A percentile compares a stretch with the other conserved stretches of the same genome.
These are phyloP conservation scores for Sabuloglossum arenarium DNA, from an alignment of 495 filamentous ascomycete genomes.

Conservation along the genomic window DNA sequence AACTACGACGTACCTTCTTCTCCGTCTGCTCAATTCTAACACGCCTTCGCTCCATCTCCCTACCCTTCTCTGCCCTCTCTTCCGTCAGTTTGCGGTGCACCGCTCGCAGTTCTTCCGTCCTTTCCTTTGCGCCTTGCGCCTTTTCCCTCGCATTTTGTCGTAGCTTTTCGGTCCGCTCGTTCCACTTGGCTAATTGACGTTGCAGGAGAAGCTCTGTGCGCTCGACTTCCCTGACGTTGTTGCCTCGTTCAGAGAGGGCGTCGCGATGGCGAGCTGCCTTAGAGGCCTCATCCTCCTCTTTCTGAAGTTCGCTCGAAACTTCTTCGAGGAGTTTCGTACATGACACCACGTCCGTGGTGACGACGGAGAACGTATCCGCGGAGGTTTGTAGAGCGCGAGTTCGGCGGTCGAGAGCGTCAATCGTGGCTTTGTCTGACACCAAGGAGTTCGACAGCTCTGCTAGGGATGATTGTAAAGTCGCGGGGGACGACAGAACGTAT, in stretches of 20 bases:
- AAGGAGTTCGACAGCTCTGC: slow-evolving; percentile 62
- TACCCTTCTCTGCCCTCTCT: slow-evolving; percentile 63
- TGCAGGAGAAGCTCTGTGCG: slow-evolving; percentile 63
- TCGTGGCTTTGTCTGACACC: slow-evolving; percentile 52
- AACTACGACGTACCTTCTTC: slow-evolving; percentile 53
- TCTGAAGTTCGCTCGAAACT: slow-evolving; percentile 57
- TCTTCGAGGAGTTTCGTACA: slow-evolving; percentile 82
- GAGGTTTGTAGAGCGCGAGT: slow-evolving; percentile 81
- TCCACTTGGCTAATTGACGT: slow-evolving; percentile 63
- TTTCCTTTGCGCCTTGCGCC: slow-evolving; percentile 52
- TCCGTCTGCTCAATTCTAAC: slow-evolving; percentile 93
- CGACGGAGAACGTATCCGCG: slow-evolving; percentile 67
- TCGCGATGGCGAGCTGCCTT: slow-evolving; percentile 65
- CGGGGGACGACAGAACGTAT: slow-evolving; percentile 75
- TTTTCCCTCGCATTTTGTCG: slow-evolving; percentile 61
- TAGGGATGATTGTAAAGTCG: slow-evolving; percentile 59
- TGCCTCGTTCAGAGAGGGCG: slow-evolving; percentile 65
- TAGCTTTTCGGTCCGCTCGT: slow-evolving; percentile 64
- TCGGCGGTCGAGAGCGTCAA: slow-evolving; percentile 69
- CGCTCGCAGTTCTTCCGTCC: slow-evolving; percentile 74
- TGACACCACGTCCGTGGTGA: slow-evolving; percentile 59
- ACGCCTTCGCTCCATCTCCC: slow-evolving; percentile 76
- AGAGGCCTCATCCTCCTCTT: slow-evolving; percentile 72
- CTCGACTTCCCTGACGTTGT: slow-evolving; percentile 79
- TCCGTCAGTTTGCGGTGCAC: slow-evolving; percentile 65